Conservation (phyloP, 257 asterid genomes). For the Solanum etuberosum region DNA sequence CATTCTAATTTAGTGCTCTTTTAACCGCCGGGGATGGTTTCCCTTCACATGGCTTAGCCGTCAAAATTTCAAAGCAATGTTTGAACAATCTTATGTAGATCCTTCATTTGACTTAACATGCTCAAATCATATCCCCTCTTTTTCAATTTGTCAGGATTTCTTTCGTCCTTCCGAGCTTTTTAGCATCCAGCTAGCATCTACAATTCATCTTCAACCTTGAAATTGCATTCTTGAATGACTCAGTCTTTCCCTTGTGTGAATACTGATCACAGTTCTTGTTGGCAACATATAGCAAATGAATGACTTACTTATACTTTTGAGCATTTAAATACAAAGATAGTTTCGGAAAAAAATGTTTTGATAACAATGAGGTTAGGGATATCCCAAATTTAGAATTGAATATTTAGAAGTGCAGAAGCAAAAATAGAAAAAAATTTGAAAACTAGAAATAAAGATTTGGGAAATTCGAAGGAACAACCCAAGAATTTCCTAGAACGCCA, state of each 20-base stretch:
- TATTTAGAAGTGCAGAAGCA: background rate
- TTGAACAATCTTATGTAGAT: background rate
- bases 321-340: background rate
- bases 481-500: background rate
- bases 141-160: background rate
- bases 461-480: background rate
- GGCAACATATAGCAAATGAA: background rate
- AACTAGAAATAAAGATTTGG: background rate
- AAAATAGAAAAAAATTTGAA: background rate
- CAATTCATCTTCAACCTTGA: background rate
- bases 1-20: background rate
- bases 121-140: background rate
- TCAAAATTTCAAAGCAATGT: background rate
- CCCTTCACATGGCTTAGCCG: background rate
- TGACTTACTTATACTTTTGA: background rate
- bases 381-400: background rate
- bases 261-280: background rate
- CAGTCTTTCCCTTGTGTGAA: background rate
- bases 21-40: background rate
- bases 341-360: background rate
- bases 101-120: background rate
- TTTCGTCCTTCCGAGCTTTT: background rate
- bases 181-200: background rate
- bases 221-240: background rate
- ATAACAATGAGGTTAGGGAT: background rate